These are phyloP conservation scores for Exutisphaerella laricina DNA, from an alignment of 2,329 filamentous ascomycete species.

Conservation along the genomic window DNA sequence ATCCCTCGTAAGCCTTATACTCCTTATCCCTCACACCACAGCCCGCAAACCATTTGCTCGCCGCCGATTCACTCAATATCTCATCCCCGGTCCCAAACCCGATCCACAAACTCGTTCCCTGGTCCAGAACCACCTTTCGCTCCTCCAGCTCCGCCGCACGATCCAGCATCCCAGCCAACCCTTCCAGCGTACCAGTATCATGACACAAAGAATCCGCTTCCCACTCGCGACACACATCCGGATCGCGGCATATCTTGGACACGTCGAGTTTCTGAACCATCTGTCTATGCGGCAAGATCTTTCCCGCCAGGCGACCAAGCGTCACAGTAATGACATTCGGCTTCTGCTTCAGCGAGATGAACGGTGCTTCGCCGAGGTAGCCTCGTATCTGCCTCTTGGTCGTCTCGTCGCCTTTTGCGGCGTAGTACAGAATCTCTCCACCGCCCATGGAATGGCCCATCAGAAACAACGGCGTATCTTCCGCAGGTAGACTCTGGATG, in stretches of 20 bases:
- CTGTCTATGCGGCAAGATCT: constrained; percentile 61
- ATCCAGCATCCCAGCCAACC: constrained; percentile 70
- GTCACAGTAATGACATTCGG: constrained; percentile 60
- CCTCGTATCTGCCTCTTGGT: constrained; percentile 61
- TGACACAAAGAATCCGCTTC: constrained; percentile 67
- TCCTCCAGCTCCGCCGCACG: constrained; percentile 57
- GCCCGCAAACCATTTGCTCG: constrained; percentile 57
- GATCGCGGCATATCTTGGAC: constrained; percentile 62
- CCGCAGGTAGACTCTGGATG: constrained; percentile 36
- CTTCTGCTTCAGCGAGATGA: constrained; percentile 65
- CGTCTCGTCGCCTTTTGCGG: constrained; percentile 42
- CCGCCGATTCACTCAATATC: constrained; percentile 60
- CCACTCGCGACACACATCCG: constrained; percentile 55
- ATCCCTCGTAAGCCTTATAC: constrained; percentile 69
- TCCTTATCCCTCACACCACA: constrained; percentile 59
- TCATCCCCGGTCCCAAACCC: constrained; percentile 71
- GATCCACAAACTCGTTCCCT: constrained; percentile 62
- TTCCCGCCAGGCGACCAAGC: constrained; percentile 61
- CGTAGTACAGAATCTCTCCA: constrained; percentile 63
- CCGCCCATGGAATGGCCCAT: constrained; percentile 92
- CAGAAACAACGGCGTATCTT: constrained; percentile 62
- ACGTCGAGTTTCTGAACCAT: constrained; percentile 61
- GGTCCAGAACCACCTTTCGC: constrained; percentile 47
- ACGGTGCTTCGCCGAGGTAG: constrained; percentile 71
- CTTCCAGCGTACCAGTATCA: constrained; percentile 79